Evolutionary conservation across 345 rosid genomes (phyloP).

Genomic region (Linum usitatissimum): DNA sequence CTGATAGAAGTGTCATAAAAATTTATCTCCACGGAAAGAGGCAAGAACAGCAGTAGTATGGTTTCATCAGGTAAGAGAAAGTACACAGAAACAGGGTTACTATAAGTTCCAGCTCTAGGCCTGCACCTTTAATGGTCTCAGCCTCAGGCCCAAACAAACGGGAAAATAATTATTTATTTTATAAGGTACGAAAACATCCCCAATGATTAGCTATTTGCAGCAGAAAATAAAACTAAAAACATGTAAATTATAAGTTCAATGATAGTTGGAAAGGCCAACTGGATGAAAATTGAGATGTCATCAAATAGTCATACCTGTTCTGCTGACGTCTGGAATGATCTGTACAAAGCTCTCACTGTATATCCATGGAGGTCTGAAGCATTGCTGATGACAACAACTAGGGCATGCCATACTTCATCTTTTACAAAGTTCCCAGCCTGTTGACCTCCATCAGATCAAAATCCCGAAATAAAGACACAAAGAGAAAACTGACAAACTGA

Average conservation of each 20-base stretch:
- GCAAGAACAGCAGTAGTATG: background rate
- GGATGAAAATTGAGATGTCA: conserved; percentile 8
- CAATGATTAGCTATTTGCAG: background rate
- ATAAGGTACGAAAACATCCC: too few species aligned
- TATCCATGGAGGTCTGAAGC: conserved; percentile 96
- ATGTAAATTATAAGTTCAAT: too few species aligned
- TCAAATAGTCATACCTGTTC: conserved; percentile 57
- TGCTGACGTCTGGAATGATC: conserved; percentile 57
- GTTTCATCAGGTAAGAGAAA: background rate
- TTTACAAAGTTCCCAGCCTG: conserved; percentile 99
- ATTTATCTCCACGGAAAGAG: conserved; percentile 6
- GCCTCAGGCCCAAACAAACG: background rate
- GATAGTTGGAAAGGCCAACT: background rate
- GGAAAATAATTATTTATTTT: background rate
- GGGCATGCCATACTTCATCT: conserved; percentile 97
- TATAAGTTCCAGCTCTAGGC: conserved; percentile 10
- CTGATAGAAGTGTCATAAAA: conserved; percentile 30
- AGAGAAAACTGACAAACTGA: background rate
- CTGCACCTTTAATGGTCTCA: background rate
- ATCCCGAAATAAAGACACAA: background rate
- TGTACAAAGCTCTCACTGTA: conserved; percentile 74
- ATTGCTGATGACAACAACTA: conserved; percentile 87
- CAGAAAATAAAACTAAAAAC: too few species aligned
- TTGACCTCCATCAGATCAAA: background rate
- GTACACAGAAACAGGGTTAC: conserved; percentile 16